Evolutionary conservation across 2,329 filamentous ascomycete genomes (phyloP).

Genomic region (Rugonectria rugulosa): DNA sequence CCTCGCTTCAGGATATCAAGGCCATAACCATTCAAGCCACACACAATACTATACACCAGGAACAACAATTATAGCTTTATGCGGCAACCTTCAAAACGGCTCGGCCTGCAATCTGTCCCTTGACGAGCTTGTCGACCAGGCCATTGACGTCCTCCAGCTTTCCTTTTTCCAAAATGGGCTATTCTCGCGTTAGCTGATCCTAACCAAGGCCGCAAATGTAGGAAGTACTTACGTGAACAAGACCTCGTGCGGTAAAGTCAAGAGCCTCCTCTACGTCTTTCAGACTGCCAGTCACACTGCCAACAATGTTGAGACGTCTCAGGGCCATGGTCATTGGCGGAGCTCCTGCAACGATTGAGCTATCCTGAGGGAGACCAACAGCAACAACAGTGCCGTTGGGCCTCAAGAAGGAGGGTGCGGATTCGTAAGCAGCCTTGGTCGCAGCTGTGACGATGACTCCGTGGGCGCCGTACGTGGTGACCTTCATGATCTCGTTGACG

Average conservation of each 20-base stretch:
- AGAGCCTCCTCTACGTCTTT: slow-evolving; percentile 38
- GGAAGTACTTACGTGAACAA: slow-evolving; percentile 30
- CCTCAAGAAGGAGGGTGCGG: slow-evolving; percentile 84
- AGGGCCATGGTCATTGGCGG: slow-evolving; percentile 27
- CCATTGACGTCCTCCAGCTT: slow-evolving; percentile 37
- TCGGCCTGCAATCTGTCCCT: slow-evolving; percentile 34
- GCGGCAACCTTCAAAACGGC: slow-evolving; percentile 31
- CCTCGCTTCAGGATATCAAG: too few relatives aligned
- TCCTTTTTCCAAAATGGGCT: slow-evolving; percentile 36
- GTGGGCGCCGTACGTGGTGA: slow-evolving; percentile 80
- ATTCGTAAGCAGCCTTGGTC: slow-evolving; percentile 90
- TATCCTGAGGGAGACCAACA: slow-evolving; percentile 73
- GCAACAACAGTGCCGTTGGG: slow-evolving; percentile 81
- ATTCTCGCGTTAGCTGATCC: not conserved
- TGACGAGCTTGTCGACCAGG: slow-evolving; percentile 32
- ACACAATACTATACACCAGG: not conserved
- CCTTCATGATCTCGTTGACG: slow-evolving; percentile 76
- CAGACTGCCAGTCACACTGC: slow-evolving; percentile 33
- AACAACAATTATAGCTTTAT: not conserved
- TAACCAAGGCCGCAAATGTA: not conserved
- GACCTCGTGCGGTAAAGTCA: slow-evolving; percentile 34
- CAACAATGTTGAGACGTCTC: slow-evolving; percentile 32
- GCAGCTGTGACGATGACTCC: slow-evolving; percentile 86
- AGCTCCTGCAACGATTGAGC: slow-evolving; percentile 30
- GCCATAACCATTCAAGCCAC: too few relatives aligned